Evolutionary conservation across 2,329 filamentous ascomycete genomes (phyloP).

Genomic region (Tricladium varicosporioides): DNA sequence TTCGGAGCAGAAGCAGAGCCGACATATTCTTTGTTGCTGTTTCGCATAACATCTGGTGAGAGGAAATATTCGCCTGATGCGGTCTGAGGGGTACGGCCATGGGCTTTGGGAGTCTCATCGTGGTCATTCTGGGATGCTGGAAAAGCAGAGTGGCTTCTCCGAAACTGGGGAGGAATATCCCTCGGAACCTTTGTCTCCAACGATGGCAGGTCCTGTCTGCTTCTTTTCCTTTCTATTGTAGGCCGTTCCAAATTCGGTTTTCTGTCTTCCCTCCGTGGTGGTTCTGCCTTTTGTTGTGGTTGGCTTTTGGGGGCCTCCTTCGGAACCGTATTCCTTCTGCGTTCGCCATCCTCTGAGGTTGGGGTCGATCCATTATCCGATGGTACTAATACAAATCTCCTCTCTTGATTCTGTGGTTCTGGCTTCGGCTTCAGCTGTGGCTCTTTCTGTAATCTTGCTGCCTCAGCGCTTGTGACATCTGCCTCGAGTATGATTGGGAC

Average conservation of each 20-base stretch:
- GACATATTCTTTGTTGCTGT: constrained; percentile 21
- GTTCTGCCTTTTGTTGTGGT: not conserved
- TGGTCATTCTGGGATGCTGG: constrained; percentile 18
- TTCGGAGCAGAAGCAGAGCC: constrained; percentile 24
- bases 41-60: constrained; percentile 44
- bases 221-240: constrained; percentile 23
- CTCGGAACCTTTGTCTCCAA: constrained; percentile 33
- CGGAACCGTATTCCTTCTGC: constrained; percentile 6
- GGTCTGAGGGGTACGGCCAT: constrained; percentile 22
- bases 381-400: constrained; percentile 61
- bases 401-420: constrained; percentile 42
- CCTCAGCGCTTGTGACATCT: constrained; percentile 35
- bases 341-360: constrained; percentile 25
- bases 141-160: constrained; percentile 31
- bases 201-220: constrained; percentile 33
- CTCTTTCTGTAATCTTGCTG: constrained; percentile 26
- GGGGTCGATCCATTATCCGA: constrained; percentile 23
- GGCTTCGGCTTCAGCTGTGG: constrained; percentile 18
- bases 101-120: constrained; percentile 33
- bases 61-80: constrained; percentile 40
- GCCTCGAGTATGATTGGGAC: constrained; percentile 65
- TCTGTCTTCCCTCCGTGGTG: constrained; percentile 1
- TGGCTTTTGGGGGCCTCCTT: not conserved
- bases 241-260: constrained; percentile 10
- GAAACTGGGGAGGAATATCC: constrained; percentile 31